These are phyloP conservation scores for Chaetomium tenue DNA, from an alignment of 495 filamentous ascomycete genomes.

Conservation along the genomic window DNA sequence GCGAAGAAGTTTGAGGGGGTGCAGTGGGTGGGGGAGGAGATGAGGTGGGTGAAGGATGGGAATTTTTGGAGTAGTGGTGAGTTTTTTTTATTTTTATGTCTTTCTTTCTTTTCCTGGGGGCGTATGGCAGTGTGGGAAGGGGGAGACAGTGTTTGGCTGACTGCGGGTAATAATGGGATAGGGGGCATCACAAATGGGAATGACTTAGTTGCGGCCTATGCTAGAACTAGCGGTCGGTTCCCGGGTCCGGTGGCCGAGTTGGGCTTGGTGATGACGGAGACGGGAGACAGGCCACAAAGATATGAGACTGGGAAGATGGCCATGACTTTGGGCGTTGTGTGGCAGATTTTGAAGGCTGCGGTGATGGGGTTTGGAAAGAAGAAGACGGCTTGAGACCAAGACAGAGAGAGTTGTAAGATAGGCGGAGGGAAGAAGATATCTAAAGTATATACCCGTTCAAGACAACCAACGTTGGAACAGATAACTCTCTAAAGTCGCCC, in stretches of 20 bases:
- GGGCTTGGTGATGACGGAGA: constrained; percentile 50
- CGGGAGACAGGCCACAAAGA: constrained; percentile 47
- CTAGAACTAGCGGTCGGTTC: constrained; percentile 45
- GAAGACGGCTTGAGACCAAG: constrained; percentile 23
- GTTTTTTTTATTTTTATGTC: constrained; percentile 20
- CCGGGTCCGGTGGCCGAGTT: constrained; percentile 49
- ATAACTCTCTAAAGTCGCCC: too few species aligned
- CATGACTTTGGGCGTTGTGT: constrained; percentile 36
- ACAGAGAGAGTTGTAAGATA: background rate
- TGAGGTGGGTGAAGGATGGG: constrained; percentile 55
- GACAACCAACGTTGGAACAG: too few species aligned
- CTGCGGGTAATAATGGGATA: constrained; percentile 22
- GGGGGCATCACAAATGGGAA: constrained; percentile 63
- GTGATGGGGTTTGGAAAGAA: constrained; percentile 33
- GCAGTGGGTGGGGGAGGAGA: constrained; percentile 47
- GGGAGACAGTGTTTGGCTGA: background rate
- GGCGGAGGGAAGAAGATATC: background rate
- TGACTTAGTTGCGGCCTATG: constrained; percentile 58
- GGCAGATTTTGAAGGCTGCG: constrained; percentile 41
- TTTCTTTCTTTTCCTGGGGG: background rate
- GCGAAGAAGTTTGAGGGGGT: constrained; percentile 46
- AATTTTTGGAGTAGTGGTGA: constrained; percentile 61
- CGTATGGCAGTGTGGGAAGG: background rate
- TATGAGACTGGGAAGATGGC: constrained; percentile 41
- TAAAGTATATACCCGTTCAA: too few species aligned